Conservation (phyloP, 257 asterid genomes). For the Solanum piurae region DNA sequence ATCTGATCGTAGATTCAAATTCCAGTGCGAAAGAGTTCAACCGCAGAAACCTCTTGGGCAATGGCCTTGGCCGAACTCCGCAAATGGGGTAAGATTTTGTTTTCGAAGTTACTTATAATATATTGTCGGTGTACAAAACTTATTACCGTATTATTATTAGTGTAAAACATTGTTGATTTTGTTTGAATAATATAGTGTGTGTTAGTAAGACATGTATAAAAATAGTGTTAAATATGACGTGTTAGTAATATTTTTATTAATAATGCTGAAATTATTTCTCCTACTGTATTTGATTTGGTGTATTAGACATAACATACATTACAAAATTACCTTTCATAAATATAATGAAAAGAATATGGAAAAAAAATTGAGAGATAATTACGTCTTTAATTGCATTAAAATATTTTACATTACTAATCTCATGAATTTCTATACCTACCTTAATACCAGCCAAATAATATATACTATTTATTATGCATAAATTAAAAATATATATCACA, state of each 20-base stretch:
- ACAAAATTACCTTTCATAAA: not conserved
- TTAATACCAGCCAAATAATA: too few species aligned
- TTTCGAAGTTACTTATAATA: not conserved
- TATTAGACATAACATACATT: not conserved
- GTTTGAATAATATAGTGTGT: too few species aligned
- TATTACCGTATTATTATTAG: not conserved
- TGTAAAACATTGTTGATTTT: not conserved
- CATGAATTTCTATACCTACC: too few species aligned
- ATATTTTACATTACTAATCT: too few species aligned
- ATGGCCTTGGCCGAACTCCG: conserved; percentile 69
- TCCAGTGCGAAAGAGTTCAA: not conserved
- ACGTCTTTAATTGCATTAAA: too few species aligned
- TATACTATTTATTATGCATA: too few species aligned
- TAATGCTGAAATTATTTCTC: too few species aligned
- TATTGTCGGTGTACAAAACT: not conserved
- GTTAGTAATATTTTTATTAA: not conserved
- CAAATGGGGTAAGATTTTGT: conserved; percentile 62
- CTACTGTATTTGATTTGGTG: not conserved
- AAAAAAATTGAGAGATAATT: not conserved
- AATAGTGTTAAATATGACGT: not conserved
- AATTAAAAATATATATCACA: too few species aligned
- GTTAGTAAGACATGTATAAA: not conserved
- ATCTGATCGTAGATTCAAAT: not conserved
- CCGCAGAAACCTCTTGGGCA: conserved; percentile 24
- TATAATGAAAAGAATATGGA: not conserved